Evolutionary conservation across 2,329 filamentous ascomycete species (phyloP).

Genomic region (Trichoderma oligosporum): DNA sequence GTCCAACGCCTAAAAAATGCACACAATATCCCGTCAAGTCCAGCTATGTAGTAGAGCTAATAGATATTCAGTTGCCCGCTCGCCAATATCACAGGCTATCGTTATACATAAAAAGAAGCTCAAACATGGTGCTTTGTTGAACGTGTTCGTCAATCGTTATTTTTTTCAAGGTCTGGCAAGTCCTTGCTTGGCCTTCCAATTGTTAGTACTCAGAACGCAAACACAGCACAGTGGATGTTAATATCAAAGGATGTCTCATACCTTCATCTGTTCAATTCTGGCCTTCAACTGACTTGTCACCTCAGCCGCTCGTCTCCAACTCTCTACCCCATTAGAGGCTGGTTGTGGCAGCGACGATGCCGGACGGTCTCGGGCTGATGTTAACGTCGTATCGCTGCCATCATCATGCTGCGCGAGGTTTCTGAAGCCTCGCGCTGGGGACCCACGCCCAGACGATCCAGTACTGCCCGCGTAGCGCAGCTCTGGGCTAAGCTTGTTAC

Average conservation of each 20-base stretch:
- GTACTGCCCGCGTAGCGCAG: conserved; percentile 49
- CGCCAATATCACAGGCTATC: conserved; percentile 15
- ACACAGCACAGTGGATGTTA: background rate
- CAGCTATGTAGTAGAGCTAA: background rate
- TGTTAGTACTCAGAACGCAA: background rate
- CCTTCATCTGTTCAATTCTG: conserved; percentile 98
- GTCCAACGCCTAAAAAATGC: conserved; percentile 36
- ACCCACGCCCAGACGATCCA: conserved; percentile 54
- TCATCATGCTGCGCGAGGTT: conserved; percentile 36
- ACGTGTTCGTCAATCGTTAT: conserved; percentile 1
- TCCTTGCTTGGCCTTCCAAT: conserved; percentile 29
- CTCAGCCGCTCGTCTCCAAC: conserved; percentile 95
- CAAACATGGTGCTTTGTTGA: conserved; percentile 8
- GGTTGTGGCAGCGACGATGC: conserved; percentile 37
- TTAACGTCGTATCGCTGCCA: conserved; percentile 29
- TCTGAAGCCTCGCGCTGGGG: conserved; percentile 55
- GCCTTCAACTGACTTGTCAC: conserved; percentile 97
- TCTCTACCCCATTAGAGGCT: conserved; percentile 55
- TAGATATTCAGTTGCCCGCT: background rate
- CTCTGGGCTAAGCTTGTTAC: conserved; percentile 55
- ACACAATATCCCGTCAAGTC: conserved; percentile 21
- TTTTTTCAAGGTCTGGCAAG: conserved; percentile 30
- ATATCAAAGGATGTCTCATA: too few species aligned
- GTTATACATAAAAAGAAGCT: conserved; percentile 7
- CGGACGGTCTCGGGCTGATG: conserved; percentile 32